These are phyloP conservation scores for Candida dendrica DNA, from an alignment of 805 yeast species.

Conservation along the genomic window DNA sequence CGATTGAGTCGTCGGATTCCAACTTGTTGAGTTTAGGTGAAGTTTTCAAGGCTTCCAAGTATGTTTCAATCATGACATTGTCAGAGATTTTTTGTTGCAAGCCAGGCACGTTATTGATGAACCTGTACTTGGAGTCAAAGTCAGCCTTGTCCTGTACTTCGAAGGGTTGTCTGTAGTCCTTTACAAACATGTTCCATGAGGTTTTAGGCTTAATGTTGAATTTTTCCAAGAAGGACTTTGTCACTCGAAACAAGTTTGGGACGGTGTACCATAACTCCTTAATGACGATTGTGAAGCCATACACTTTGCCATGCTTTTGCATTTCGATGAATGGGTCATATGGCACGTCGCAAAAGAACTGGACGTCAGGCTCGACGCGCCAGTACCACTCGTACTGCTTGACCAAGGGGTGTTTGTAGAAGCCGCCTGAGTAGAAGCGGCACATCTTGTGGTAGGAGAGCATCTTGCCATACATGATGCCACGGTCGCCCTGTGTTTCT, in stretches of 20 bases:
- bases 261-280: slow-evolving; percentile 76
- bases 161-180: slow-evolving; percentile 27
- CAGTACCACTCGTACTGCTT: slow-evolving; percentile 81
- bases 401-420: slow-evolving; percentile 73
- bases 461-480: slow-evolving; percentile 76
- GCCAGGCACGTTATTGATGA: slow-evolving; percentile 20
- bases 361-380: slow-evolving; percentile 92
- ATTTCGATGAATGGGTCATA: slow-evolving; percentile 87
- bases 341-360: slow-evolving; percentile 83
- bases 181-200: slow-evolving; percentile 63
- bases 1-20: slow-evolving; percentile 16
- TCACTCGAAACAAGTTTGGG: slow-evolving; percentile 72
- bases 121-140: slow-evolving; percentile 20
- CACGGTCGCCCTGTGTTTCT: slow-evolving; percentile 73
- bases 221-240: slow-evolving; percentile 53
- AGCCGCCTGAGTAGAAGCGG: slow-evolving; percentile 79
- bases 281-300: slow-evolving; percentile 79
- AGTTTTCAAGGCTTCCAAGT: slow-evolving; percentile 13
- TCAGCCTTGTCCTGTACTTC: slow-evolving; percentile 24
- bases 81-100: slow-evolving; percentile 21
- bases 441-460: slow-evolving; percentile 92
- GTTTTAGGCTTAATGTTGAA: slow-evolving; percentile 43
- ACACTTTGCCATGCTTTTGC: slow-evolving; percentile 60
- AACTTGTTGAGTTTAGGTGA: neutral
- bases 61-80: slow-evolving; percentile 24